These are phyloP conservation scores for Acmispon strigosus DNA, from an alignment of 306 rosid species.

Conservation along the genomic window DNA sequence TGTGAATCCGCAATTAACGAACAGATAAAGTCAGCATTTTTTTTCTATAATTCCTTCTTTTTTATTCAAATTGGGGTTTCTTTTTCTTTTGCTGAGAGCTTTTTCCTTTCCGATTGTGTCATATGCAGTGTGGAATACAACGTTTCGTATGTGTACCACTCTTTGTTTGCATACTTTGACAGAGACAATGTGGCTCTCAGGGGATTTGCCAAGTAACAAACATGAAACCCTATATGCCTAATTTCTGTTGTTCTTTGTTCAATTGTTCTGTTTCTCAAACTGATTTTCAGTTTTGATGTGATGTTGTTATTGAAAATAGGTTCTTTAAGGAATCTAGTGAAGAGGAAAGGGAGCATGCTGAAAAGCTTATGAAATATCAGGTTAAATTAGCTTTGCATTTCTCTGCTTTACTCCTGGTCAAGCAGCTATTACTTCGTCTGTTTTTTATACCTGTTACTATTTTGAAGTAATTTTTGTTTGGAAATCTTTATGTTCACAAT, in stretches of 20 bases:
- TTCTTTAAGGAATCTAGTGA: constrained; percentile 49
- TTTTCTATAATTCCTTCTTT: background rate
- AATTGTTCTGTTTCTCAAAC: constrained; percentile 4
- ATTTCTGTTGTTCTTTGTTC: background rate
- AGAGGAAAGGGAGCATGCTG: constrained; percentile 54
- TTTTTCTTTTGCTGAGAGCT: background rate
- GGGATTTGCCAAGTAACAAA: constrained; percentile 47
- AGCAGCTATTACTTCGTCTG: no score
- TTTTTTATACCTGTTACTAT: no score
- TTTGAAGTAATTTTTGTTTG: no score
- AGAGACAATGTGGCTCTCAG: constrained; percentile 54
- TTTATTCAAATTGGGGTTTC: no score
- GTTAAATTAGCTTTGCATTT: background rate
- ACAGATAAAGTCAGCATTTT: constrained; percentile 40
- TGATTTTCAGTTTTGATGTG: background rate
- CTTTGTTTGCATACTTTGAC: constrained; percentile 59
- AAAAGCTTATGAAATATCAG: constrained; percentile 50
- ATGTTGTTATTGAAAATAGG: constrained; percentile 18
- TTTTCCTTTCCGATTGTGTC: background rate
- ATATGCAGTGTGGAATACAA: constrained; percentile 48
- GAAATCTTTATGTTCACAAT: no score
- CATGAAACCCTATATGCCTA: background rate
- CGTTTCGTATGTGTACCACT: constrained; percentile 56
- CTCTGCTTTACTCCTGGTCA: background rate
- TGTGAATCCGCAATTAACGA: constrained; percentile 42